Conservation (phyloP, 2,329 filamentous ascomycete species). For the Diaporthe ilicicola region DNA sequence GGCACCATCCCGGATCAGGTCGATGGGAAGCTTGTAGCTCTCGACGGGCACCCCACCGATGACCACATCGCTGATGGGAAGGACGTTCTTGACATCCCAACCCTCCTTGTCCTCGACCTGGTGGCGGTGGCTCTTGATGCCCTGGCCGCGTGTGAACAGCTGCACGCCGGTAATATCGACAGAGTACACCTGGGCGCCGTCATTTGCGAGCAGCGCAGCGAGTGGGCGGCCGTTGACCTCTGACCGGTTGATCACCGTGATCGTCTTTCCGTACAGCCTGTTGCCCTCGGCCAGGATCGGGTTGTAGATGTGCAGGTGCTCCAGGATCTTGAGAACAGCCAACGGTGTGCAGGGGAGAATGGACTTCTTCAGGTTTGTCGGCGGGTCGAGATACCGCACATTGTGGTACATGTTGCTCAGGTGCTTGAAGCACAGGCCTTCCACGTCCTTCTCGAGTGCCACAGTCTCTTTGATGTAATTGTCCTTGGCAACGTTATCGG, state of each 20-base stretch:
- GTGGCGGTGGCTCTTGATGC: conserved; percentile 85
- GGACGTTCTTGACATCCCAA: conserved; percentile 80
- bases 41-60: conserved; percentile 92
- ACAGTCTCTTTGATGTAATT: conserved; percentile 97
- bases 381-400: conserved; percentile 88
- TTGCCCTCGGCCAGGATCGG: conserved; percentile 92
- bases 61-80: conserved; percentile 91
- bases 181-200: conserved; percentile 94
- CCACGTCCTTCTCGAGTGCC: conserved; percentile 89
- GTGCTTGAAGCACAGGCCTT: conserved; percentile 91
- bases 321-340: conserved; percentile 95
- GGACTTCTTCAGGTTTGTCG: conserved; percentile 81
- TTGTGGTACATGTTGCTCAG: conserved; percentile 99
- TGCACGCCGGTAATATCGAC: conserved; percentile 93
- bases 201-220: conserved; percentile 92
- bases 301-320: conserved; percentile 97
- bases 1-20: conserved; percentile 85
- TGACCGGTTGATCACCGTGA: conserved; percentile 95
- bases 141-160: conserved; percentile 88
- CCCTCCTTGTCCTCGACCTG: conserved; percentile 85
- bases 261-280: conserved; percentile 89
- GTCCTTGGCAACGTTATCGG: conserved; percentile 81
- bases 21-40: conserved; percentile 86
- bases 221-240: conserved; percentile 95
- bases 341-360: conserved; percentile 95